Evolutionary conservation across 1,284 basidiomycete species (phyloP), one percentile per base, ranked within the genome.

Genomic region (Mycosarcoma mackinlayi): DNA sequence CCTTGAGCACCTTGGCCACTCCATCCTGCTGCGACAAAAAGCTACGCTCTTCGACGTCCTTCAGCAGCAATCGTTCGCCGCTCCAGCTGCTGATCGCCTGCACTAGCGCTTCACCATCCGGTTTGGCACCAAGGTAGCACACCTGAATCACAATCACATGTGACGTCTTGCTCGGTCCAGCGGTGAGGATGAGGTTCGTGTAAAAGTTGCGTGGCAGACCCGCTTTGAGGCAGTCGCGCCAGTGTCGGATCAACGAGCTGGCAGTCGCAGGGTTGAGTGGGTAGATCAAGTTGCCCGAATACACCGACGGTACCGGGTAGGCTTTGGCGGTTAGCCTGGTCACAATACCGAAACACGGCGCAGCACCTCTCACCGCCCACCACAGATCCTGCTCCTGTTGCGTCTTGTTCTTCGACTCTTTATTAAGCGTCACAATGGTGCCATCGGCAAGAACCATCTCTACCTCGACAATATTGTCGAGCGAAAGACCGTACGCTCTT

Each of bases 361-460:
- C 93, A 6, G 91, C 92, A 13, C 93, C 93, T 57, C 92, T 88
- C 24, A 94, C 82, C 4, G 90, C 93, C 92, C 92, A 96, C 91
- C 91, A 94, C 9, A 96, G 73, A 46, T 85, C 84, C 28, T 45
- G 65, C 46, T 85, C 84, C 46, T 76, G 74, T 27, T 69, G 49
- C 16, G 74, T 60, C 47, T 52, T 66, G 34, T 41, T 41, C 54
- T 68, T 73, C 7, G 66, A 71, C 33, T 55, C 61, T 21, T 81
- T 63, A 27, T 73, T 72, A 50, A 80, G 59, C 28, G 67, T 63
- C 24, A 78, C 45, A 48, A 78, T 63, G n/a, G 63, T 31, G 5
- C 78, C 80, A 38, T 82, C 77, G 5, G 80, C 73, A 18, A 81
- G 46, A 16, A 83, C 83, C 30, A 81, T 51, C 49, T 79, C 73